Conservation (phyloP, 2,329 filamentous ascomycete species). For the Rhynchosporium graminicola region DNA sequence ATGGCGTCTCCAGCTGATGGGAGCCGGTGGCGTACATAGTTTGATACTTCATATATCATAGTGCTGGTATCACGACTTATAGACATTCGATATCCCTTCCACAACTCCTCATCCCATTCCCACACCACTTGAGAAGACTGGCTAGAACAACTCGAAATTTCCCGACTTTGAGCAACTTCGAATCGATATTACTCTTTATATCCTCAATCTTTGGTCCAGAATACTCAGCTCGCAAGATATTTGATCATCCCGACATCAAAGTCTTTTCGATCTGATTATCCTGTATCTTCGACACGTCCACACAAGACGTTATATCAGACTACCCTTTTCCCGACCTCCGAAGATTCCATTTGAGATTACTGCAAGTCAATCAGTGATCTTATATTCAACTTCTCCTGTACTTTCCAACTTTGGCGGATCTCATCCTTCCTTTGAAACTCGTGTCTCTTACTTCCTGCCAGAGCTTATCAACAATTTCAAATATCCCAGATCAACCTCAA, state of each 20-base stretch:
- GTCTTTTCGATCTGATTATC: constrained; percentile 10
- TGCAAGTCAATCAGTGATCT: not conserved
- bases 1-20: constrained; percentile 16
- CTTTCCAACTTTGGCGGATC: constrained; percentile 9
- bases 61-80: constrained; percentile 19
- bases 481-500: not conserved
- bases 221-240: constrained; percentile 4
- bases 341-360: constrained; percentile 14
- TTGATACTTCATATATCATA: constrained; percentile 18
- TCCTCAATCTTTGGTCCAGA: not conserved
- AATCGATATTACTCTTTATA: constrained; percentile 14
- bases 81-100: constrained; percentile 14
- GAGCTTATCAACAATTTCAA: not conserved
- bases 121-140: constrained; percentile 16
- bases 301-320: constrained; percentile 1
- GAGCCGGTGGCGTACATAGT: constrained; percentile 10
- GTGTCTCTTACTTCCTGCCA: not conserved
- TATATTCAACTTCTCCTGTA: not conserved
- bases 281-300: not conserved
- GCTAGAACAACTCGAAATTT: constrained; percentile 20
- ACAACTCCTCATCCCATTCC: constrained; percentile 9
- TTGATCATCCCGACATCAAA: constrained; percentile 16
- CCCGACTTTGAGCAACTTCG: constrained; percentile 22
- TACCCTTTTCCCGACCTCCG: constrained; percentile 6
- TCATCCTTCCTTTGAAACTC: not conserved